phyloP scores from a whole-genome alignment of 345 rosid genomes.

The Psidium guajava region DNA sequence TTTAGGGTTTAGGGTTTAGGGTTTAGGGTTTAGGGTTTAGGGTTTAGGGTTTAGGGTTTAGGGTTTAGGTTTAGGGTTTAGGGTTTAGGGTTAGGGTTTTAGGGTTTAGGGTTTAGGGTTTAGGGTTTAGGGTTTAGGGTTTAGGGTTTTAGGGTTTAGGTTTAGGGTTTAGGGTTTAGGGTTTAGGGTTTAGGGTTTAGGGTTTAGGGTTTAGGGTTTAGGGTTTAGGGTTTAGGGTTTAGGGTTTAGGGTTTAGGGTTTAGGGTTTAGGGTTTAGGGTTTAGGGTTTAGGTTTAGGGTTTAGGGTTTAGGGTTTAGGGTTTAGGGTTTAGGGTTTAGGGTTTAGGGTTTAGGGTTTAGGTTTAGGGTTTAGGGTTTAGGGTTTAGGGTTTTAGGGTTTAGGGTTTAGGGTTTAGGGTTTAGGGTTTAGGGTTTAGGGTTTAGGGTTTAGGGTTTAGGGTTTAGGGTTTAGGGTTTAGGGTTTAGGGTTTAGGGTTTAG shows the following conservation, averaged over 20 bases:
- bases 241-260: background rate
- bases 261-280: conserved; percentile 1
- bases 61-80: background rate
- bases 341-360: background rate
- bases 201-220: background rate
- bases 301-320: background rate
- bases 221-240: background rate
- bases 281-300: conserved; percentile 2
- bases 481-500: conserved; percentile 10
- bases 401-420: conserved; percentile 13
- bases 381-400: conserved; percentile 2
- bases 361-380: background rate
- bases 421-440: conserved; percentile 13
- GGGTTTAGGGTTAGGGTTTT: background rate
- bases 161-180: conserved; percentile 1
- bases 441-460: conserved; percentile 6
- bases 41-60: background rate
- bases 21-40: background rate
- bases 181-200: background rate
- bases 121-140: background rate
- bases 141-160: background rate
- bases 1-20: background rate
- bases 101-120: background rate
- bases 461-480: conserved; percentile 11
- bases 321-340: background rate